Base-by-base conservation (phyloP, 2,329 filamentous ascomycete genomes). In the Fusarium sulawesiense region DNA sequence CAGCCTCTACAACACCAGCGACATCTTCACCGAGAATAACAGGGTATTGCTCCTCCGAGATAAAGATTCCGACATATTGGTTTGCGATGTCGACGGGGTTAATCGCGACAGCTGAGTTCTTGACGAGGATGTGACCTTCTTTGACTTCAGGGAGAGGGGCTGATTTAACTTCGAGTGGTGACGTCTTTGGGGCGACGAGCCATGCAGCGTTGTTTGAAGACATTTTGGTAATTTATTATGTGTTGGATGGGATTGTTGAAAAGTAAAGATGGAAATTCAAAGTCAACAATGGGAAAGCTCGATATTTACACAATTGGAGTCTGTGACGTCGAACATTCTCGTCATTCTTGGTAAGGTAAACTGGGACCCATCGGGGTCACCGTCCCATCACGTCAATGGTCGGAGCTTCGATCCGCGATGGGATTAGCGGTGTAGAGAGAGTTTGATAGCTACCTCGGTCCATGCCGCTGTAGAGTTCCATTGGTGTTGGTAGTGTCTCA, bases 1-100 rank as follows among this genome's bases (percentile, higher is more conserved):
- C 64, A 11, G 77, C 71, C 7, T 74, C 71, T 7, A 81, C 76
- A 11, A 73, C 73, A 4, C 80, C 79, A 1, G 80, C 74, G 41
- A 75, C 76, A 66, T 76, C 80, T 25, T 68, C 70, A 1, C 76
- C 80, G 60, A 56, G 70, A 29, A 83, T 68, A 1, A 64, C 34
- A 2, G 68, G 68, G 13, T 70, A 70, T 42, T 71, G 53, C 1
- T 57, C 53, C 3, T 25, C 55, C 0, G 51, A 20, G 12, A 70
- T 40, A 2, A 68, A 55, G 3, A 68, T 41, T 7, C 50, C 51
- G n/a, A 65, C 54, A 40, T 68, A 49, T 47, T 78, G 75, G 14
- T 76, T 73, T 37, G 64, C 57, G 29, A 68, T 48, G 20, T 79
- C 76, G 14, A 76, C 68, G 3, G 76, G 77, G 44, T 79, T 79